A percentile compares a stretch with the other conserved stretches of the same genome.
These are phyloP conservation scores for Solanum pinnatisectum DNA, from an alignment of 257 asterid species.

Conservation along the genomic window DNA sequence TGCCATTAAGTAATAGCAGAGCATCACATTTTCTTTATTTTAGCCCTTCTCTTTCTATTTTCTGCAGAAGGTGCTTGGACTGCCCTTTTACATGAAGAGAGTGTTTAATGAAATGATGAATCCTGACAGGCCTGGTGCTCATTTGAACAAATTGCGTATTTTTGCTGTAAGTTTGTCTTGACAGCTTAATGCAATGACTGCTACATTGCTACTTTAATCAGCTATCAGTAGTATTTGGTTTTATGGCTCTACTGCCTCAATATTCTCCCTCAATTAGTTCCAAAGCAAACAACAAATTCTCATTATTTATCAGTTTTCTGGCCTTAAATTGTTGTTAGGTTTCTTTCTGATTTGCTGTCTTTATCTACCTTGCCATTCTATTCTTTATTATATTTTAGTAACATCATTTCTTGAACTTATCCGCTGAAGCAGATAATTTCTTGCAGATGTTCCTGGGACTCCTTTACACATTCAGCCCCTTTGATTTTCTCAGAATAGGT, in stretches of 20 bases:
- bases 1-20: background rate
- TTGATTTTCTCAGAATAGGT: conserved; percentile 67
- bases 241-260: background rate
- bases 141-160: conserved; percentile 43
- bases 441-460: conserved; percentile 60
- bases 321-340: background rate
- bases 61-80: conserved; percentile 49
- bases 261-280: background rate
- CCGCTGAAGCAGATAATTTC: conserved; percentile 1
- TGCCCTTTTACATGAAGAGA: conserved; percentile 52
- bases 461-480: conserved; percentile 52
- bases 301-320: background rate
- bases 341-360: background rate
- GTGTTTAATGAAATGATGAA: conserved; percentile 47
- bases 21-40: background rate
- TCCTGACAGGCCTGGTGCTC: conserved; percentile 59
- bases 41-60: background rate
- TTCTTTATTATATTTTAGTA: background rate
- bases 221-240: background rate
- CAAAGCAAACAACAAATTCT: background rate
- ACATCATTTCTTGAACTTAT: background rate
- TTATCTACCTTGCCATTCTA: background rate
- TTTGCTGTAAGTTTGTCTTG: conserved; percentile 55
- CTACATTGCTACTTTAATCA: background rate
- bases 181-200: background rate